A percentile compares a stretch with the other conserved stretches of the same genome.
These are phyloP conservation scores for Jacaranda copaia DNA, from an alignment of 257 asterid species.

Conservation along the genomic window DNA sequence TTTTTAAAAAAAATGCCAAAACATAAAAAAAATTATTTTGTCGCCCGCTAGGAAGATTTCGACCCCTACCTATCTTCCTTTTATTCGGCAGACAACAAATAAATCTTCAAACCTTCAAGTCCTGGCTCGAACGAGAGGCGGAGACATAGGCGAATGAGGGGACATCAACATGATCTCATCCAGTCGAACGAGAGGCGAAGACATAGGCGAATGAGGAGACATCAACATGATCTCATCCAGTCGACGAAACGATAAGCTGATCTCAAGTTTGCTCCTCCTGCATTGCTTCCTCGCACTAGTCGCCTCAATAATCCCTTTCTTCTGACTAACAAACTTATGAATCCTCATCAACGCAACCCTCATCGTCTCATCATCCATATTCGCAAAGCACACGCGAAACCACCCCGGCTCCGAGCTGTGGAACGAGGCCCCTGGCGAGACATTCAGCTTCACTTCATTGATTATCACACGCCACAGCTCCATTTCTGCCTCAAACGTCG, in stretches of 20 bases:
- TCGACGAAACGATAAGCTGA: conserved; percentile 73
- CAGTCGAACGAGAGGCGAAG: conserved; percentile 77
- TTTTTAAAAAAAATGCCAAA: no score
- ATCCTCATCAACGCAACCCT: conserved; percentile 62
- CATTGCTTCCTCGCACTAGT: conserved; percentile 49
- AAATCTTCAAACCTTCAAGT: conserved; percentile 35
- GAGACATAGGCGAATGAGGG: conserved; percentile 75
- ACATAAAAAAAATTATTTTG: no score
- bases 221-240: conserved; percentile 70
- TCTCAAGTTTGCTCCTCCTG: conserved; percentile 63
- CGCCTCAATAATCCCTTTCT: conserved; percentile 15
- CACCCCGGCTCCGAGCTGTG: conserved; percentile 88
- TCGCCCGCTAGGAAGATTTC: no score
- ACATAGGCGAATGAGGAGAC: conserved; percentile 84
- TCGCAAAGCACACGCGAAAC: conserved; percentile 86
- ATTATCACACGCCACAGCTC: conserved; percentile 71
- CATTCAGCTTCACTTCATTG: conserved; percentile 74
- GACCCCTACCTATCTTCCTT: no score
- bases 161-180: conserved; percentile 71
- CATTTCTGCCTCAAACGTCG: conserved; percentile 64
- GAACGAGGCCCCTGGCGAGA: conserved; percentile 80
- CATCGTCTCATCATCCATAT: conserved; percentile 77
- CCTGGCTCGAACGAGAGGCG: conserved; percentile 82
- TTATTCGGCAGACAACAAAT: no score
- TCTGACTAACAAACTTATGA: conserved; percentile 52